A percentile compares a stretch with the other conserved stretches of the same genome.
These are phyloP conservation scores for Chrysoporthe deuterocubensis DNA, from an alignment of 2,329 filamentous ascomycete genomes.

Conservation along the genomic window DNA sequence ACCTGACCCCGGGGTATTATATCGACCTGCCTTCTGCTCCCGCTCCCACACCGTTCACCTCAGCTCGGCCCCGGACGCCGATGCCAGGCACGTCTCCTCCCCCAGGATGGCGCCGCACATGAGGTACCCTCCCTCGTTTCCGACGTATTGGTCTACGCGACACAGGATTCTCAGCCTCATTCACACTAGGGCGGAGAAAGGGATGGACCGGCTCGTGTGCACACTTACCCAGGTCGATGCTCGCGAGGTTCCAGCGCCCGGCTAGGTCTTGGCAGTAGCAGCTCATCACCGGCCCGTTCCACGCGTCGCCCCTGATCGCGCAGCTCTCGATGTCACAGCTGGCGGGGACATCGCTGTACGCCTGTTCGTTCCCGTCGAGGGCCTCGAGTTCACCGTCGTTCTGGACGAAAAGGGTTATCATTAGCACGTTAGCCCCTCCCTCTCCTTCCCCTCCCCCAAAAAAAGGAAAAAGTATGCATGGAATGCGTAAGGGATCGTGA, in stretches of 20 bases:
- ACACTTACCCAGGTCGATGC: slow-evolving; percentile 22
- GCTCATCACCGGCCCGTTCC: slow-evolving; percentile 24
- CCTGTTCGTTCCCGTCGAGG: background rate
- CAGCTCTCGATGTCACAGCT: slow-evolving; percentile 25
- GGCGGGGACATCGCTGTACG: background rate
- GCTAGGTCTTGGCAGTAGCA: slow-evolving; percentile 18
- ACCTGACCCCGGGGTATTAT: too few relatives aligned
- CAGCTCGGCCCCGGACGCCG: slow-evolving; percentile 4
- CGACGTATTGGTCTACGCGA: slow-evolving; percentile 10
- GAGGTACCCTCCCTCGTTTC: slow-evolving; percentile 16
- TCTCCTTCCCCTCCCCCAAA: background rate
- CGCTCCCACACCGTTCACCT: background rate
- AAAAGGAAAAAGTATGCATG: too few relatives aligned
- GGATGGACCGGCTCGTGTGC: background rate
- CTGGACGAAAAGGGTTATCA: background rate
- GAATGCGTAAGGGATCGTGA: too few relatives aligned
- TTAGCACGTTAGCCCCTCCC: background rate
- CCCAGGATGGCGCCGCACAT: slow-evolving; percentile 12
- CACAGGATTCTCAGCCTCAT: background rate
- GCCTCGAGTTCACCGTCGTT: slow-evolving; percentile 14
- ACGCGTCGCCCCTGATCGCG: slow-evolving; percentile 17
- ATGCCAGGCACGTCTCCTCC: slow-evolving; percentile 10
- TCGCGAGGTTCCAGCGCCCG: slow-evolving; percentile 3
- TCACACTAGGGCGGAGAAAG: too few relatives aligned
- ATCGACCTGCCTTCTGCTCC: background rate